Evolutionary conservation across 495 filamentous ascomycete genomes (phyloP), one percentile per base, ranked within the genome.

Genomic region (Cenococcum geophilum): DNA sequence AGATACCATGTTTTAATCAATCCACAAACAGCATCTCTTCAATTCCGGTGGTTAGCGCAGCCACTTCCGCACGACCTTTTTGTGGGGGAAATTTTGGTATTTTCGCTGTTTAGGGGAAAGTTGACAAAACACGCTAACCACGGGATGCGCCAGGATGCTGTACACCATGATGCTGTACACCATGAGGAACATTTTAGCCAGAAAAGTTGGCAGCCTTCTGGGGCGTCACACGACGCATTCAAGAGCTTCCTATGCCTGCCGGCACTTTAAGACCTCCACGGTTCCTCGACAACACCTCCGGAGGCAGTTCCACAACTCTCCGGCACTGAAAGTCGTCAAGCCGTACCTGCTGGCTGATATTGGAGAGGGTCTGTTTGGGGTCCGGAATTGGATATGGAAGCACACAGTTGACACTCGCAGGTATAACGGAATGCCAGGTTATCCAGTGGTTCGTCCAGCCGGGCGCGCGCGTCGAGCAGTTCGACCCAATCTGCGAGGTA

Each of bases 381-480:
- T 18, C 14, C 56, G 16, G 58, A 21, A 45, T 14, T 10, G 32
- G 16, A 1, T 56, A 0, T 48, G 23, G 36, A 55, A 57, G 32
- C 50, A 23, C 12, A 6, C 35, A 14, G 25, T 34, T 58, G 36
- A 58, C 25, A 16, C 47, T 52, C 40, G 43, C 60, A 96, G 91
- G 93, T 52, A 98, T 97, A 69, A 89, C 91, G 65, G 93, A 98
- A 76, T 95, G 93, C 73, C 92, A 97, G 73, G 89, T 99, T 69
- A 97, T 97, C 67, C 95, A 97, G 78, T 99, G 95, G 95, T 99
- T 97, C 73, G 93, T 97, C 62, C 87, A 96, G 73, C 92, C 95
- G 55, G 92, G 89, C 54, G 95, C 95, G 23, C 85, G 90, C 57
- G 91, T 99, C 66, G 92, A 97, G 77, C 91, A 99, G 75, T 99